Percentiles rank a stretch among this genome's conserved stretches.
Conservation (phyloP, 2,329 filamentous ascomycete genomes). For the Colletotrichum falcatum region DNA sequence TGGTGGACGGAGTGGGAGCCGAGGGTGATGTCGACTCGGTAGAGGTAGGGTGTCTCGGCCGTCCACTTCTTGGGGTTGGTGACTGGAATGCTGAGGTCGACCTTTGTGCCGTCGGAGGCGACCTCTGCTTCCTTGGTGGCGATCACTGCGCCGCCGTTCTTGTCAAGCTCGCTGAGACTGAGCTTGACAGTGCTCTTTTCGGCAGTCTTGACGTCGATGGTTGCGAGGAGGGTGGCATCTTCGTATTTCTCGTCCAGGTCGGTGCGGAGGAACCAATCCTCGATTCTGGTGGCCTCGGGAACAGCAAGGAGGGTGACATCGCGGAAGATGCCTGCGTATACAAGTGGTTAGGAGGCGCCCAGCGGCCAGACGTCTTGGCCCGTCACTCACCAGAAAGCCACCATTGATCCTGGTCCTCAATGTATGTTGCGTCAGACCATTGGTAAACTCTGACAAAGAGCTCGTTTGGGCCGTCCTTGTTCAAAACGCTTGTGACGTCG, state of each 20-base stretch:
- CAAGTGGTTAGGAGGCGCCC: background rate
- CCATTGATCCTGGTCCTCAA: slow-evolving; percentile 79
- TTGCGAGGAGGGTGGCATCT: slow-evolving; percentile 62
- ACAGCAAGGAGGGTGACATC: slow-evolving; percentile 73
- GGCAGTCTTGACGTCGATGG: slow-evolving; percentile 56
- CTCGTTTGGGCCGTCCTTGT: slow-evolving; percentile 59
- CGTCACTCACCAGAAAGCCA: slow-evolving; percentile 66
- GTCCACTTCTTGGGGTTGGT: slow-evolving; percentile 74
- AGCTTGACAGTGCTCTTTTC: slow-evolving; percentile 54
- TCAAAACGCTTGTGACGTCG: slow-evolving; percentile 67
- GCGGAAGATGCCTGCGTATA: slow-evolving; percentile 69
- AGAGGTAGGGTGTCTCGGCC: slow-evolving; percentile 73
- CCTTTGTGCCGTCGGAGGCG: slow-evolving; percentile 44
- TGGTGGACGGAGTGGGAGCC: slow-evolving; percentile 59
- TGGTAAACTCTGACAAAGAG: slow-evolving; percentile 77
- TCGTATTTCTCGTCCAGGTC: slow-evolving; percentile 63
- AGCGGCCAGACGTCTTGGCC: too few species aligned
- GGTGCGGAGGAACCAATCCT: slow-evolving; percentile 69
- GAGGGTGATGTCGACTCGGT: slow-evolving; percentile 62
- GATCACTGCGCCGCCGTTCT: slow-evolving; percentile 50
- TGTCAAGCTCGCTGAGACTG: slow-evolving; percentile 55
- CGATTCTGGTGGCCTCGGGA: slow-evolving; percentile 61
- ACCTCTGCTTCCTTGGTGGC: slow-evolving; percentile 46
- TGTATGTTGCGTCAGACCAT: slow-evolving; percentile 76
- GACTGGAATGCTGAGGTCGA: slow-evolving; percentile 61